These are phyloP conservation scores for Puya raimondii DNA, from an alignment of 176 grass and related monocot genomes.

Conservation along the genomic window DNA sequence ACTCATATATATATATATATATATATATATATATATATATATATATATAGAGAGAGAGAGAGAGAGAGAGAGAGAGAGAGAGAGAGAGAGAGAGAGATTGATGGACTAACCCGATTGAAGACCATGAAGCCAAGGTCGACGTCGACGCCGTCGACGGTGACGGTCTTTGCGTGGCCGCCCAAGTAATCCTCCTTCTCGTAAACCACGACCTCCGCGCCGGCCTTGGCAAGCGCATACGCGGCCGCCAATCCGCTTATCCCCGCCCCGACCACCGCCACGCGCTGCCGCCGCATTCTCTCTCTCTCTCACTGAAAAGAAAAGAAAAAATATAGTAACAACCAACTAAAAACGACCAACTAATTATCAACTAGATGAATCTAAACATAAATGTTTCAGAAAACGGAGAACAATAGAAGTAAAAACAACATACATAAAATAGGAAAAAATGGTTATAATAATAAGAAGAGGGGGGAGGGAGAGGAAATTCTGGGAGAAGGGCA, in stretches of 20 bases:
- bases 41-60: too few relatives aligned
- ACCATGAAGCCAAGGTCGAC: constrained; percentile 92
- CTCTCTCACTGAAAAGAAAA: not conserved
- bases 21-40: too few relatives aligned
- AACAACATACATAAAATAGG: not conserved
- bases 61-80: too few relatives aligned
- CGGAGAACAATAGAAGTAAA: not conserved
- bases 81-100: too few relatives aligned
- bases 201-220: constrained; percentile 34
- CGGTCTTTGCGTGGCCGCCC: constrained; percentile 69
- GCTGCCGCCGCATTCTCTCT: constrained; percentile 24
- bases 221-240: constrained; percentile 43
- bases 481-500: too few relatives aligned
- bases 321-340: too few relatives aligned
- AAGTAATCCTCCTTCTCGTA: constrained; percentile 68
- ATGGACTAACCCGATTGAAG: constrained; percentile 52
- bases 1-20: too few relatives aligned
- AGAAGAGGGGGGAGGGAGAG: too few relatives aligned
- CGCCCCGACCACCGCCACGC: constrained; percentile 69
- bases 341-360: too few relatives aligned
- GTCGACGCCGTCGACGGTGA: constrained; percentile 34
- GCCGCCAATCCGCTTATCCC: constrained; percentile 71
- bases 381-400: not conserved
- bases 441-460: too few relatives aligned
- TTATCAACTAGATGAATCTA: too few relatives aligned